Conservation (phyloP, 2,329 filamentous ascomycete species). For the Ophiostoma pallidulum region DNA sequence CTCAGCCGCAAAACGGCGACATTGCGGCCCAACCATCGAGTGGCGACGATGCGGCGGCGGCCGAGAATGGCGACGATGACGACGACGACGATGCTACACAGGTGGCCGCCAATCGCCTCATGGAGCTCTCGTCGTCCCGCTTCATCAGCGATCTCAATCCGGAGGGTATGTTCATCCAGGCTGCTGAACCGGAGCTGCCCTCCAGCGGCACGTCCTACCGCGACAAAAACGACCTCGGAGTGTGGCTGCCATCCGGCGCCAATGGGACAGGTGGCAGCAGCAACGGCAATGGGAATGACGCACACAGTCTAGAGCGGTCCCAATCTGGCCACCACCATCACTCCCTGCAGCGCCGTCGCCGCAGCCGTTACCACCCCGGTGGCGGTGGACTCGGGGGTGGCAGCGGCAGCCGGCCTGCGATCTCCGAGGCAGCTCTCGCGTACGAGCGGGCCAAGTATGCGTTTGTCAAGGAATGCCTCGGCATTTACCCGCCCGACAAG, state of each 20-base stretch:
- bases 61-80: no score
- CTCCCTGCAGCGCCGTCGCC: no score
- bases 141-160: conserved; percentile 53
- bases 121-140: conserved; percentile 30
- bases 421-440: conserved; percentile 10
- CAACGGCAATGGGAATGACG: no score
- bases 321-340: background rate
- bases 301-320: background rate
- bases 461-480: conserved; percentile 30
- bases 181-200: conserved; percentile 31
- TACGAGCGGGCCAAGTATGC: conserved; percentile 15
- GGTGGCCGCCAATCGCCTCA: conserved; percentile 21
- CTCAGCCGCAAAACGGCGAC: background rate
- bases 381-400: background rate
- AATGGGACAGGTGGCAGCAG: no score
- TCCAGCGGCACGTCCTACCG: conserved; percentile 30
- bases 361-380: background rate
- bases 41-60: no score
- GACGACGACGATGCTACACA: conserved; percentile 18
- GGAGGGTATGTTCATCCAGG: conserved; percentile 50
- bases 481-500: conserved; percentile 36
- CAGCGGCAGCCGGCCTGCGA: background rate
- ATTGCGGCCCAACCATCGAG: background rate
- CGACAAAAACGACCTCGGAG: conserved; percentile 42
- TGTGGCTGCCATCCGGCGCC: conserved; percentile 39